Evolutionary conservation across 257 asterid genomes (phyloP).

Genomic region (Ilex aquifolium): DNA sequence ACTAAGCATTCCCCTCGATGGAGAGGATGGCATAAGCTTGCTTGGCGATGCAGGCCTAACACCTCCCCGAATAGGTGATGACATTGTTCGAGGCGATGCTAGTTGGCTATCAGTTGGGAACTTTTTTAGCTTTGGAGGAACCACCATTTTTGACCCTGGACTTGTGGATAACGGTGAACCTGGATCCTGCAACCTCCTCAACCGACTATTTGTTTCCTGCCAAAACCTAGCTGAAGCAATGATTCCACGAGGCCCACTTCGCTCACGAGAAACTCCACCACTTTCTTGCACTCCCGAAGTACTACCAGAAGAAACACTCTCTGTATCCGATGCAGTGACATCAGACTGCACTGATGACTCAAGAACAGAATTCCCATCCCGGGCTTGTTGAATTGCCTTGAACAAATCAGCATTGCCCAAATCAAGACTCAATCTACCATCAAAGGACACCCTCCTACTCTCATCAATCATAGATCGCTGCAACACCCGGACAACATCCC

Average conservation of each 20-base stretch:
- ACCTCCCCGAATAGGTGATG: constrained; percentile 69
- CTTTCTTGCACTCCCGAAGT: constrained; percentile 72
- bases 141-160: constrained; percentile 52
- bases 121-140: constrained; percentile 57
- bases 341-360: constrained; percentile 51
- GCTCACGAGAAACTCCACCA: constrained; percentile 27
- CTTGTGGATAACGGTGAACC: constrained; percentile 64
- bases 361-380: constrained; percentile 41
- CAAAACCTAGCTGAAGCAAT: constrained; percentile 79
- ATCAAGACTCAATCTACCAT: constrained; percentile 64
- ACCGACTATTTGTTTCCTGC: constrained; percentile 89
- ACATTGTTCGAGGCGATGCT: constrained; percentile 62
- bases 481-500: constrained; percentile 34
- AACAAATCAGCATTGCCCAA: constrained; percentile 48
- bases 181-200: constrained; percentile 89
- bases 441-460: constrained; percentile 54
- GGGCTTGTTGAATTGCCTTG: constrained; percentile 28
- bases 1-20: constrained; percentile 59
- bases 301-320: constrained; percentile 94
- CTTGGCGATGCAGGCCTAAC: constrained; percentile 73
- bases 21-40: constrained; percentile 62
- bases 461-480: constrained; percentile 67
- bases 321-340: constrained; percentile 77
- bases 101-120: constrained; percentile 45
- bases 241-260: constrained; percentile 56